Evolutionary conservation across 495 filamentous ascomycete species (phyloP).

Genomic region (Aspergillus hancockii): DNA sequence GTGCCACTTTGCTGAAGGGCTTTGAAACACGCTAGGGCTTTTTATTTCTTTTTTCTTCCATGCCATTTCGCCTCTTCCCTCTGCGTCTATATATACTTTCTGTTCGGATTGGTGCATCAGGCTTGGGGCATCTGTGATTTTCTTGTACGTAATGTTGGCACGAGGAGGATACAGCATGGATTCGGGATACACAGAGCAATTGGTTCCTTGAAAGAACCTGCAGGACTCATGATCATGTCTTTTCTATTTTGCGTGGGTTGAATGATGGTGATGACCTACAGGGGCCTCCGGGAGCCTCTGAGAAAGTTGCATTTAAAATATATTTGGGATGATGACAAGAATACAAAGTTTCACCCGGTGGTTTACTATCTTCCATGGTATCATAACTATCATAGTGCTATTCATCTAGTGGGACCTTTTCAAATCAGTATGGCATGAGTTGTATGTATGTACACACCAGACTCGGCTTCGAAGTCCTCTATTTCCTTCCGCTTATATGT

Average conservation of each 20-base stretch:
- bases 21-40: slow-evolving; percentile 13
- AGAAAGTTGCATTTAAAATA: neutral
- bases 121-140: slow-evolving; percentile 16
- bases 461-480: no score
- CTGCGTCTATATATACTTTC: slow-evolving; percentile 23
- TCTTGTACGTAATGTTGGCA: slow-evolving; percentile 21
- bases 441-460: no score
- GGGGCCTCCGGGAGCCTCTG: neutral
- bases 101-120: slow-evolving; percentile 20
- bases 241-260: slow-evolving; percentile 1
- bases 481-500: no score
- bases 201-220: slow-evolving; percentile 4
- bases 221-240: slow-evolving; percentile 8
- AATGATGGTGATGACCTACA: slow-evolving; percentile 6
- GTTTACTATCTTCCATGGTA: neutral
- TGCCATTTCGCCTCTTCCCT: neutral
- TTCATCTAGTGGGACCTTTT: no score
- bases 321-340: slow-evolving; percentile 4
- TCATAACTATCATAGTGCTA: neutral
- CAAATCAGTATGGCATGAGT: no score
- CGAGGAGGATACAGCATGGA: slow-evolving; percentile 11
- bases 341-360: slow-evolving; percentile 3
- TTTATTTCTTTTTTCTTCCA: neutral
- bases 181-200: neutral
- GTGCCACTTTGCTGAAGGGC: slow-evolving; percentile 9